Base-by-base conservation (phyloP, 2,329 filamentous ascomycete genomes). In the Clonostachys rosea region DNA sequence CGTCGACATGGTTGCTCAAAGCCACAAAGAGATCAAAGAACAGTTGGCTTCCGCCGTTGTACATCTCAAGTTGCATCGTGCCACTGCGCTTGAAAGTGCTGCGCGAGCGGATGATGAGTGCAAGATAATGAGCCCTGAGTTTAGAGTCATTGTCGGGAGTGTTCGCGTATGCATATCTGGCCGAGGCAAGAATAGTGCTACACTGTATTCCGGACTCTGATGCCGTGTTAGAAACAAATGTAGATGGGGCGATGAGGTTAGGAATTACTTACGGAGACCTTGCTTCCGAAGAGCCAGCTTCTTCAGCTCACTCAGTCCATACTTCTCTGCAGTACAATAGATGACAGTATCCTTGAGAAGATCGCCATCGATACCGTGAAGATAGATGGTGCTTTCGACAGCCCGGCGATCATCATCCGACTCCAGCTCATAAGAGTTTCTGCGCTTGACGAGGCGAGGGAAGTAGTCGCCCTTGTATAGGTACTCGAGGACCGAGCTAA, bases 51-150 rank as follows among this genome's bases (percentile, higher is more conserved):
- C 89, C 89, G 30, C 91, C 91, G 51, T 83, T 81, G 65, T 87
- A 87, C 91, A 96, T 96, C 71, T 96, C 91, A 56, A 89, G 81
- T 69, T 96, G 91, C 91, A 96, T 95, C 5, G 91, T 96, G 47
- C 91, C 90, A 67, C 90, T 95, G 47, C 89, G 79, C 76, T 95
- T 96, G 70, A 96, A 96, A 3, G 89, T 95, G 61, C 81, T 80
- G 55, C 91, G 82, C 57, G 86, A 89, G 54, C 91, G 84, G 62
- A 96, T 95, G 68, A 96, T 95, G 61, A 96, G 82, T 16, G 91
- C 90, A 36, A 96, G 83, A 58, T 95, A 96, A 67, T 96, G 91
- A 20, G 90, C 90, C 49, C 91, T 81, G 46, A 96, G 77, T 67
- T 91, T 91, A n/a, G 88, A 92, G 72, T 96, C 91, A 18, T 77